Base-by-base conservation (phyloP, 495 filamentous ascomycete species). In the Monascus purpureus region DNA sequence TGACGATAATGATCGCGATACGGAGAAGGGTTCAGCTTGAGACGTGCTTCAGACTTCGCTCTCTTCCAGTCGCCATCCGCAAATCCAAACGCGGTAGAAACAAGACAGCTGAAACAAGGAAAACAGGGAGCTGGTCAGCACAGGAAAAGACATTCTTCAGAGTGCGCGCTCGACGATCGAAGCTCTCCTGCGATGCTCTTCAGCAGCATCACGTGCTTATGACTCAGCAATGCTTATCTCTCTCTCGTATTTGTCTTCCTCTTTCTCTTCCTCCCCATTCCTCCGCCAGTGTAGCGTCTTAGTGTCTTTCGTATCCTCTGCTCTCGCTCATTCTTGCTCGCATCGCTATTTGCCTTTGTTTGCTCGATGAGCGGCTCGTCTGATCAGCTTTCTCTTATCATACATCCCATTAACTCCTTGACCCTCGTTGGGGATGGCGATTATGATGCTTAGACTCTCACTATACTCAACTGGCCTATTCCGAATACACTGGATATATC, bases 341-440 rank as follows among this genome's bases (percentile, higher is more conserved):
- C n/a, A n/a, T n/a, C n/a, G n/a, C n/a, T n/a, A 6, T 7, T 25
- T 5, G 26, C 26, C 12, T 28, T 6, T 6, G 6, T 12, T 28
- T 6, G n/a, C 5, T 37, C 28, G 17, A 50, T 52, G 39, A 40
- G 23, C 28, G 27, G 33, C 25, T 38, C 36, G 36, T 22, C 25
- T 23, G 25, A 13, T 9, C 33, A 32, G 40, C 26, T 19, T 15
- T 15, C 12, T 14, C 16, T 17, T 28, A 22, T 35, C 22, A 28
- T 15, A 5, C 26, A 15, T 15, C 14, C n/a, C 29, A 6, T 2
- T 4, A 8, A 30, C 14, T 32, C 41, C 41, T 15, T 46, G 33
- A 42, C 39, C 39, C 32, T 29, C 19, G 19, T 29, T 11, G 24
- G 35, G 32, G 40, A 53, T 53, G 50, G 42, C 39, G 44, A 50